Percentiles rank a stretch among this genome's conserved stretches.
Evolutionary conservation across 192 early-diverging fungal species (phyloP).

Genomic region (Phlyctochytrium planicorne): DNA sequence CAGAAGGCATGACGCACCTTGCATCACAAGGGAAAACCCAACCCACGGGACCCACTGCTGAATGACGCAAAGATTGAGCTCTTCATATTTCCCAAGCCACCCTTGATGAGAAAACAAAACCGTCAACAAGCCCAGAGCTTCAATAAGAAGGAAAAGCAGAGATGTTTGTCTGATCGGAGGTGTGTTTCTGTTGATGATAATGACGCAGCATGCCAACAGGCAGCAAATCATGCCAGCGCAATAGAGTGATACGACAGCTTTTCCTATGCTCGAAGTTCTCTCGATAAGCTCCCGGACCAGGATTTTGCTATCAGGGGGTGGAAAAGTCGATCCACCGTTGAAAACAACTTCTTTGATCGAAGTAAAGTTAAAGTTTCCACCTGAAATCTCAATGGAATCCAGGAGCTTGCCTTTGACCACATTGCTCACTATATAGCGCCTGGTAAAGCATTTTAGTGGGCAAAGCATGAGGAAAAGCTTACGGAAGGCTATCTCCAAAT

Average conservation of each 20-base stretch:
- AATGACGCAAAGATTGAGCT: background rate
- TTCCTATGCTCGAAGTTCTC: background rate
- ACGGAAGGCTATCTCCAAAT: background rate
- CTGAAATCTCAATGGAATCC: background rate
- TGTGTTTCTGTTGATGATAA: background rate
- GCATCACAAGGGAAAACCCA: background rate
- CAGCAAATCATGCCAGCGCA: background rate
- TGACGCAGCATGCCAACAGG: background rate
- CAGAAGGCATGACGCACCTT: no score
- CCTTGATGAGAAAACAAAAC: background rate
- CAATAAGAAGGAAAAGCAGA: background rate
- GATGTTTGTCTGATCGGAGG: background rate
- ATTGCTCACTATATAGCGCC: background rate
- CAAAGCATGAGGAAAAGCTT: background rate
- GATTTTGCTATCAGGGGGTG: background rate
- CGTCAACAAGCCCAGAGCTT: background rate
- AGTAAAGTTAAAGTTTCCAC: background rate
- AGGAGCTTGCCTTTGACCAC: background rate
- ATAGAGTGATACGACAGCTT: background rate
- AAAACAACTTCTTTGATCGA: background rate
- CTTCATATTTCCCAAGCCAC: background rate
- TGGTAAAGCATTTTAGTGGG: background rate
- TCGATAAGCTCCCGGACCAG: background rate
- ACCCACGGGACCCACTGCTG: background rate
- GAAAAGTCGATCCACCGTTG: background rate